Evolutionary conservation across 352 stramenopile genomes (phyloP), one percentile per base, ranked within the genome.

Genomic region (Phytophthora hybrid): DNA sequence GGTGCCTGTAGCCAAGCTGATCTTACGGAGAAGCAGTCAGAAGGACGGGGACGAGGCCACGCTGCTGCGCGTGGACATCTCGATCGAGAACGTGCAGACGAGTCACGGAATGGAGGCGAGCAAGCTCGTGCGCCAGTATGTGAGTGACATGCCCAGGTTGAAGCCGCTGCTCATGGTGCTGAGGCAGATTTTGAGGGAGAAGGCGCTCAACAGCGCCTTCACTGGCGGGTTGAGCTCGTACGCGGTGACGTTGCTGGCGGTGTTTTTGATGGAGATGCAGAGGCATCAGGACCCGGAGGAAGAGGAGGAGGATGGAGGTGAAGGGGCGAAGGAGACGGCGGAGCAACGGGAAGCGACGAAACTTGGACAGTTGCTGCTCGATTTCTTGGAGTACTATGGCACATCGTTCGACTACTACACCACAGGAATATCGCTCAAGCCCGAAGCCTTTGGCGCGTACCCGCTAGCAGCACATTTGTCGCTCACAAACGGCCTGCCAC

Each of bases 311-410:
- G 29, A 49, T 14, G 49, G 32, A 53, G 34, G 21, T 23, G 21
- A 58, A 18, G 56, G 57, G 1, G 66, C 58, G 5, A 59, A 65
- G 10, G 47, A 77, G 44, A 57, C 52, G 19, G 6, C 39, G 7
- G 55, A 68, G 47, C 70, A 86, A 59, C 55, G 66, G n/a, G 73
- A 80, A 11, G 69, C 65, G 10, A 63, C 32, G 18, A 73, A 77
- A 47, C 60, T 87, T 29, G 91, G 92, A 21, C 80, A 93, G 32
- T 64, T 97, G 51, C 65, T 97, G 51, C 74, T 97, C 9, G 90
- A 95, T 55, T 97, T 97, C 73, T 79, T 97, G 44, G 88, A 97
- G 73, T 96, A 95, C 67, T 97, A 96, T 77, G 91, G 92, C 54
- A 93, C 90, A 41, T 82, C 84, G 57, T 97, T 97, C 64, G 81